Base-by-base conservation (phyloP, 2,329 filamentous ascomycete species). In the Paraphaeosphaeria minitans region DNA sequence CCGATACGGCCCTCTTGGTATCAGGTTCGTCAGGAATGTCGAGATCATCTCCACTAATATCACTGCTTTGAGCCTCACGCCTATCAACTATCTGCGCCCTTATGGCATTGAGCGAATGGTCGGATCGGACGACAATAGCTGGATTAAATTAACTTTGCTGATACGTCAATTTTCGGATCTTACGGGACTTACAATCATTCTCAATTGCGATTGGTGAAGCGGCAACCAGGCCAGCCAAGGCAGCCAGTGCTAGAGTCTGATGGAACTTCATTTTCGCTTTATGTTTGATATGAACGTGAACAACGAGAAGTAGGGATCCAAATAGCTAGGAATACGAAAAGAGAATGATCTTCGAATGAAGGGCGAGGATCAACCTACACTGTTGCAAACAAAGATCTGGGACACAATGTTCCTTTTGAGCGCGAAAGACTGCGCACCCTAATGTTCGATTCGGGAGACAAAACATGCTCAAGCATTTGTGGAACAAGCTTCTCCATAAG, bases 201-300 rank as follows among this genome's bases (percentile, higher is more conserved):
- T 54, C 43, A 35, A 53, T 50, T 16, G 48, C 13, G 22, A 60
- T 49, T 14, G 57, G 57, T 3, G 46, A 24, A 13, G 53, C 49
- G 43, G 53, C 53, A 41, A 53, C 49, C 53, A 60, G 57, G 49
- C 57, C 53, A 22, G 50, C 53, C n/a, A 60, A 12, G 16, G 50
- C 50, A 45, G 57, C 48, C 16, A 60, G 22, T 10, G 57, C 57
- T 1, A 60, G 54, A 22, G 57, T 43, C 22, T 57, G 57, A 31
- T 45, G 53, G 35, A 60, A 56, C 49, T 41, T 56, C 57, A 60
- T 56, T 2, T 41, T 53, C 53, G 33, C 16, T 35, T 29, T 2
- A 46, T 16, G 21, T 46, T 46, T 6, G 43, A 27, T 46, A 12
- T 10, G 16, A 3, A 16, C 1, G 21, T 27, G 4, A 46, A 46